Percentiles rank a stretch among this genome's conserved stretches.
Conservation (phyloP, 2,329 filamentous ascomycete genomes). For the Juglanconis sp. region DNA sequence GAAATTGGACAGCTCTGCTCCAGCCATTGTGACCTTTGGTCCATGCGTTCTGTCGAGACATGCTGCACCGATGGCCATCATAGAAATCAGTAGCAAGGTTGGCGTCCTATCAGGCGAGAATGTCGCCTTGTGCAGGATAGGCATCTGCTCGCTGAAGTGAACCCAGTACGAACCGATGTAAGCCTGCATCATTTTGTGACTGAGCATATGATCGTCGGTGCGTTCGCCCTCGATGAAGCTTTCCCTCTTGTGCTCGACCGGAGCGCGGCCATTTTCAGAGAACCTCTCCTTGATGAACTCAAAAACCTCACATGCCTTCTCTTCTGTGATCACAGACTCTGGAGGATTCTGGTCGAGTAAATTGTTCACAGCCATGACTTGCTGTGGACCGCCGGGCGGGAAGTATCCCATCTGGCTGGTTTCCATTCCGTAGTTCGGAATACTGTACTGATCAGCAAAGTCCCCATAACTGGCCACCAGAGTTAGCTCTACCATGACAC, state of each 20-base stretch:
- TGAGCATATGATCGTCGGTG: slow-evolving; percentile 66
- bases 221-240: slow-evolving; percentile 76
- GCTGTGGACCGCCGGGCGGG: slow-evolving; percentile 58
- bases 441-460: slow-evolving; percentile 43
- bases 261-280: slow-evolving; percentile 73
- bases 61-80: slow-evolving; percentile 89
- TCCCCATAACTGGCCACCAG: slow-evolving; percentile 47
- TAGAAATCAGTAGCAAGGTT: slow-evolving; percentile 77
- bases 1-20: slow-evolving; percentile 84
- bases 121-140: slow-evolving; percentile 90
- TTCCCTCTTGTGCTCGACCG: slow-evolving; percentile 71
- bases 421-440: slow-evolving; percentile 48
- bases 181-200: slow-evolving; percentile 90
- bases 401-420: slow-evolving; percentile 52
- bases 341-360: slow-evolving; percentile 76
- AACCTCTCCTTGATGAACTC: slow-evolving; percentile 80
- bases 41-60: slow-evolving; percentile 83
- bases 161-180: slow-evolving; percentile 94
- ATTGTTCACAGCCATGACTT: slow-evolving; percentile 87
- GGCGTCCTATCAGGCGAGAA: slow-evolving; percentile 86
- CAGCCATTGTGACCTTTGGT: slow-evolving; percentile 67
- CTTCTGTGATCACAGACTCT: slow-evolving; percentile 78
- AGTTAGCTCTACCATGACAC: slow-evolving; percentile 23
- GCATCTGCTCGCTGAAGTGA: slow-evolving; percentile 90
- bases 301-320: slow-evolving; percentile 79